Conservation (phyloP, 2,329 filamentous ascomycete genomes). For the Trichoderma sp. region DNA sequence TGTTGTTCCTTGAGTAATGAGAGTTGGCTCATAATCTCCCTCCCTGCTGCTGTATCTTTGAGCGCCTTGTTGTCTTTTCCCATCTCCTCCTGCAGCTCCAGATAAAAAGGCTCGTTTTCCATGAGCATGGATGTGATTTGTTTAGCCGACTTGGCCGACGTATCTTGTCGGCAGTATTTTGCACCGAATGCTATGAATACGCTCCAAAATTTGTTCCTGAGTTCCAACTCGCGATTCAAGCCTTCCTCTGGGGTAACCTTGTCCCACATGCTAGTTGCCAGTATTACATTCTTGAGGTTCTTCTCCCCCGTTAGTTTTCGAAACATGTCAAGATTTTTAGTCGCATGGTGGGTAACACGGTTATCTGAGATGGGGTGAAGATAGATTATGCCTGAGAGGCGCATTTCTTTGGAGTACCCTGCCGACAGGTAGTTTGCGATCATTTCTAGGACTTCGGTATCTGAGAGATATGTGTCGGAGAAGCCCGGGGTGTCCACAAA, state of each 20-base stretch:
- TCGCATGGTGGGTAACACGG: slow-evolving; percentile 35
- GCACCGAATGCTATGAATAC: slow-evolving; percentile 5
- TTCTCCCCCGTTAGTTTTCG: slow-evolving; percentile 37
- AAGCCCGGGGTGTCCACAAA: slow-evolving; percentile 46
- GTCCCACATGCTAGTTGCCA: slow-evolving; percentile 40
- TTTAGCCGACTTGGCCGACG: neutral
- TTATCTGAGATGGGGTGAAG: slow-evolving; percentile 38
- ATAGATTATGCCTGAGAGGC: slow-evolving; percentile 40
- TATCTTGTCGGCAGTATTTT: neutral
- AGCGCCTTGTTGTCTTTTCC: slow-evolving; percentile 18
- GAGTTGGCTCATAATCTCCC: slow-evolving; percentile 14
- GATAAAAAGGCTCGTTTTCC: slow-evolving; percentile 7
- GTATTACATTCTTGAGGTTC: slow-evolving; percentile 33
- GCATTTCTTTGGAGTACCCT: slow-evolving; percentile 27
- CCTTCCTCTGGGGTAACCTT: neutral
- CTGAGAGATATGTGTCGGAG: slow-evolving; percentile 40
- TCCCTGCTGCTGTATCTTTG: slow-evolving; percentile 17
- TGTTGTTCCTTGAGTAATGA: slow-evolving; percentile 10
- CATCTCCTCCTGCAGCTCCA: slow-evolving; percentile 19
- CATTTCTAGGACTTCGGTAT: slow-evolving; percentile 40
- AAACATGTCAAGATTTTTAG: slow-evolving; percentile 41
- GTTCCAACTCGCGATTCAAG: slow-evolving; percentile 15
- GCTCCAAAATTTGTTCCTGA: slow-evolving; percentile 18
- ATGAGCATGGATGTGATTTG: neutral
- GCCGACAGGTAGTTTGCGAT: slow-evolving; percentile 36